Evolutionary conservation across 2,329 filamentous ascomycete species (phyloP), one percentile per base, ranked within the genome.

Genomic region (Aureobasidium vineae): DNA sequence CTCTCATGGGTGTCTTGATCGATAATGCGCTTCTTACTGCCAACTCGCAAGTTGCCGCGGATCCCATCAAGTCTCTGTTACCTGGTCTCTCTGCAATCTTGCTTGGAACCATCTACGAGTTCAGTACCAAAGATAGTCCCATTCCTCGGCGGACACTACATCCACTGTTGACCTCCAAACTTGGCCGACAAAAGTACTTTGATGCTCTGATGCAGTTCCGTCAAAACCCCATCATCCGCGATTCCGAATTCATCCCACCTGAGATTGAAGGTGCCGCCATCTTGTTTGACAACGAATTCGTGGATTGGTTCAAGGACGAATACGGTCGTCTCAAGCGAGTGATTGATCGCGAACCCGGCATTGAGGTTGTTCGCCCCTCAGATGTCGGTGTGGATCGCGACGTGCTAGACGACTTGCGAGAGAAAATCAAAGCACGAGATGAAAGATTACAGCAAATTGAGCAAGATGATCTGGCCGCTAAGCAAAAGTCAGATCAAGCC

Each of bases 261-360:
- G 91, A 92, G 72, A 90, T 86, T 13, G 63, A 67, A 10, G 60
- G 63, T 41, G 53, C 52, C 21, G 36, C 47, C 13, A 68, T 70
- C 31, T 63, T 72, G 15, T 95, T 98, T 70, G 92, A 97, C 71
- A 84, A 86, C 54, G 86, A 86, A 0, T 98, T 97, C 76, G 88
- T 99, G 65, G 91, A 97, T 68, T 97, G 98, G 73, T 86, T 97
- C 72, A 97, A 97, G 74, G 93, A 98, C 73, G 97, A 97, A 74
- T 98, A 96, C 75, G 94, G 90, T 72, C 89, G 93, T 10, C 80
- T 97, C 67, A 81, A 89, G 45, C 87, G 92, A 69, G 90, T 92
- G 16, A 91, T 99, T 71, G 95, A 99, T 77, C 88, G 94, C 68
- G 91, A 97, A 69, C 95, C 95, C 0, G 91, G 89, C 1, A 82